Base-by-base conservation (phyloP, 352 stramenopile species). In the Phytophthora idaei region DNA sequence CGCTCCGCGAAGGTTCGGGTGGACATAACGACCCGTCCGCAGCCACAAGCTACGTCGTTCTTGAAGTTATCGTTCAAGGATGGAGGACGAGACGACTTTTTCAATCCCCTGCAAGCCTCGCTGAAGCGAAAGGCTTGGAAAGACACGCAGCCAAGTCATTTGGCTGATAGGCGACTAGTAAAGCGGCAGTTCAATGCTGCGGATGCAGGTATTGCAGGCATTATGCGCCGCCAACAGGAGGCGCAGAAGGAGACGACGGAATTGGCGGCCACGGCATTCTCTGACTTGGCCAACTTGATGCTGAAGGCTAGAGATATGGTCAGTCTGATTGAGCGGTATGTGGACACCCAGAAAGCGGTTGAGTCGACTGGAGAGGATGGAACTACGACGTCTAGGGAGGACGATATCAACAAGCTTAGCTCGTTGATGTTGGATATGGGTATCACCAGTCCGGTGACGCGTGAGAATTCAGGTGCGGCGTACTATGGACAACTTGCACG, bases 361-460 rank as follows among this genome's bases (percentile, higher is more conserved):
- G 73, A 90, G 45, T 44, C 52, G 28, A 61, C 67, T n/a, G 48
- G 45, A 28, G 62, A 62, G 12, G 61, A 78, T 41, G 45, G 32
- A 9, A 21, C 27, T n/a, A 9, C 37, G n/a, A 55, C 60, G 32
- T 61, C 72, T 29, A 74, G 60, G 12, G 74, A 84, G 21, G 81
- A 89, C 14, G 84, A 97, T 28, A 81, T 87, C 25, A 91, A 77
- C 32, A 87, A 93, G 44, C 78, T 98, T 31, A 90, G 82, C 60
- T 83, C 88, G 25, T 61, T 97, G 39, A 93, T 98, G 79, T 75
- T 97, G 17, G 89, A 98, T 73, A 97, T 98, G 88, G 93, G 93
- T 51, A 97, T 98, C 56, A 93, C 85, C 41, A 98, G 91, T 69
- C 92, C 92, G 0, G 93, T 98, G 45, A 98, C 93, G 21, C 92